These are phyloP conservation scores for Phytophthora brassicae DNA, from an alignment of 352 stramenopile genomes.

Conservation along the genomic window DNA sequence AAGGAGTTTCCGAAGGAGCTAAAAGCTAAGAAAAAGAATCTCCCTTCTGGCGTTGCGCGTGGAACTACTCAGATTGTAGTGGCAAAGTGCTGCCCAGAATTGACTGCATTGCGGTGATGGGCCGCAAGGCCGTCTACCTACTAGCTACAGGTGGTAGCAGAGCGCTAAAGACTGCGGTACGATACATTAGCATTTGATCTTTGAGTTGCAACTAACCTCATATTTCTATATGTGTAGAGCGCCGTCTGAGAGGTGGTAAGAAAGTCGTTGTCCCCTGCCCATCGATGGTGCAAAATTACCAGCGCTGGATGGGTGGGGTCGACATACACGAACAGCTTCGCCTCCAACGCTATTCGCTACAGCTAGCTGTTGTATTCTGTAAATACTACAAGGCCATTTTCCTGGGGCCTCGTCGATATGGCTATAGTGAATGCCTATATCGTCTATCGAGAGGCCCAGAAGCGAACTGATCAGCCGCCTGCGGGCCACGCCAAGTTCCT, in stretches of 20 bases:
- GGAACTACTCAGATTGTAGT: not conserved
- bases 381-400: slow-evolving; percentile 35
- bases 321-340: no score
- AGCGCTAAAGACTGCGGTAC: slow-evolving; percentile 5
- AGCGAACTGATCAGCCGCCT: not conserved
- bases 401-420: slow-evolving; percentile 30
- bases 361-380: not conserved
- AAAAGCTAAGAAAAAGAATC: not conserved
- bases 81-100: not conserved
- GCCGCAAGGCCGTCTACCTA: not conserved
- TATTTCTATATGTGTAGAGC: no score
- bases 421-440: slow-evolving; percentile 23
- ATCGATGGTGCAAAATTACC: slow-evolving; percentile 12
- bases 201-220: not conserved
- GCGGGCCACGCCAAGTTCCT: no score
- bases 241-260: not conserved
- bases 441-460: slow-evolving; percentile 10
- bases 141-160: not conserved
- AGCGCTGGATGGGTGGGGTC: slow-evolving; percentile 12
- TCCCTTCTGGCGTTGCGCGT: not conserved
- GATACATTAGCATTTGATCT: not conserved
- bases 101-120: slow-evolving; percentile 1
- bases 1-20: not conserved
- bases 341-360: no score
- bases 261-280: slow-evolving; percentile 9